Percentiles rank a stretch among this genome's conserved stretches.
phyloP scores from a whole-genome alignment of 257 asterid species.

The Striga asiatica region DNA sequence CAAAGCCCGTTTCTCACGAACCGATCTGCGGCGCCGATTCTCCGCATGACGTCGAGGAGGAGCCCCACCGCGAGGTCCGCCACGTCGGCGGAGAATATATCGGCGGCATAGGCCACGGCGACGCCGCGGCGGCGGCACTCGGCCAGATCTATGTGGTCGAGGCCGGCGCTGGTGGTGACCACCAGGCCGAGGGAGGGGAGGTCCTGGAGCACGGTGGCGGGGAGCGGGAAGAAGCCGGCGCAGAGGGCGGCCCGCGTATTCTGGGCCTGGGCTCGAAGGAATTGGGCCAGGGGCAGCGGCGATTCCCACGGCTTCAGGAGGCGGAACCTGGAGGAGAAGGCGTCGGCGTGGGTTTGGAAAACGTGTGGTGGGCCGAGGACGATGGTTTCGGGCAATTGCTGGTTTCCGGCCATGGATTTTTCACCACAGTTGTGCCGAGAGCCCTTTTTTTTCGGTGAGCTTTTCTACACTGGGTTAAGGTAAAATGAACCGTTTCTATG shows the following conservation, averaged over 20 bases:
- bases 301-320: slow-evolving; percentile 46
- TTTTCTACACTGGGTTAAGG: too few species aligned
- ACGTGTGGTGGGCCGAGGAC: slow-evolving; percentile 47
- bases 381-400: slow-evolving; percentile 26
- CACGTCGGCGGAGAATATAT: slow-evolving; percentile 35
- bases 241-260: slow-evolving; percentile 34
- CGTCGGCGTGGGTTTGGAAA: slow-evolving; percentile 13
- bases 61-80: slow-evolving; percentile 58
- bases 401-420: slow-evolving; percentile 5
- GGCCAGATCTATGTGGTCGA: slow-evolving; percentile 44
- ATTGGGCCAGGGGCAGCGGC: slow-evolving; percentile 33
- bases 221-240: slow-evolving; percentile 11
- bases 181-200: slow-evolving; percentile 50
- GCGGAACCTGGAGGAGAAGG: slow-evolving; percentile 27
- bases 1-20: slow-evolving; percentile 42
- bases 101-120: slow-evolving; percentile 31
- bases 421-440: too few species aligned
- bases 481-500: too few species aligned
- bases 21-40: slow-evolving; percentile 30
- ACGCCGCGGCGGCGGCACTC: slow-evolving; percentile 68
- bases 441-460: too few species aligned
- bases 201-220: slow-evolving; percentile 28
- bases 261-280: slow-evolving; percentile 36
- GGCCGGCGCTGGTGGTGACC: slow-evolving; percentile 50
- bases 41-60: slow-evolving; percentile 38